Evolutionary conservation across 352 stramenopile species (phyloP).

Genomic region (Vaucheria bursata): DNA sequence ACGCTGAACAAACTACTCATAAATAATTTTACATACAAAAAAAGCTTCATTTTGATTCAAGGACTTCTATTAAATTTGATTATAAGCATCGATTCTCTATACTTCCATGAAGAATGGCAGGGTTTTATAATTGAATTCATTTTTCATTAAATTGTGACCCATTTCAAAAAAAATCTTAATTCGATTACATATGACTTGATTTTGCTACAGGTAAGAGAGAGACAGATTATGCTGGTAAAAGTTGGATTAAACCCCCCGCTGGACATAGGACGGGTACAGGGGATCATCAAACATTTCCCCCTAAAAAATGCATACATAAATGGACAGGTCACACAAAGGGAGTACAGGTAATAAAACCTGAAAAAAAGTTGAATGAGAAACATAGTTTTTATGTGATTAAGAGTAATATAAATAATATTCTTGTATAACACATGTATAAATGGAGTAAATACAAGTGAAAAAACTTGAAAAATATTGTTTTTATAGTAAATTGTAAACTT

Average conservation of each 20-base stretch:
- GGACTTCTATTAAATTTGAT: neutral
- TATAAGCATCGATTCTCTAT: too few species aligned
- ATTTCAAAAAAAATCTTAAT: neutral
- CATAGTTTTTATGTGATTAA: too few species aligned
- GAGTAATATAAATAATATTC: too few species aligned
- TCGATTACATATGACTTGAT: neutral
- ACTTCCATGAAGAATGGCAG: too few species aligned
- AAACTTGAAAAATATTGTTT: too few species aligned
- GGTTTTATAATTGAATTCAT: too few species aligned
- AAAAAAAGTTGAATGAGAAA: too few species aligned
- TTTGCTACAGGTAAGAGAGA: slow-evolving; percentile 41
- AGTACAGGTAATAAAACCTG: slow-evolving; percentile 61
- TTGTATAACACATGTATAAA: too few species aligned
- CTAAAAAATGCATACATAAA: slow-evolving; percentile 90
- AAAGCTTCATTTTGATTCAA: neutral
- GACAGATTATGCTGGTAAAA: slow-evolving; percentile 67
- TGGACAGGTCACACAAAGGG: slow-evolving; percentile 93
- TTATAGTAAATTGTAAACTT: too few species aligned
- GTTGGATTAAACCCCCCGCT: slow-evolving; percentile 79
- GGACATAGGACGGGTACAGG: slow-evolving; percentile 62
- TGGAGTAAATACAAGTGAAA: too few species aligned
- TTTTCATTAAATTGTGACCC: neutral
- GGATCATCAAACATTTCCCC: slow-evolving; percentile 87
- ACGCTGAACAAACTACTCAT: neutral
- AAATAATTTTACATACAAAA: neutral